These are phyloP conservation scores for Dipteronia sinensis DNA, from an alignment of 345 rosid species.

Conservation along the genomic window DNA sequence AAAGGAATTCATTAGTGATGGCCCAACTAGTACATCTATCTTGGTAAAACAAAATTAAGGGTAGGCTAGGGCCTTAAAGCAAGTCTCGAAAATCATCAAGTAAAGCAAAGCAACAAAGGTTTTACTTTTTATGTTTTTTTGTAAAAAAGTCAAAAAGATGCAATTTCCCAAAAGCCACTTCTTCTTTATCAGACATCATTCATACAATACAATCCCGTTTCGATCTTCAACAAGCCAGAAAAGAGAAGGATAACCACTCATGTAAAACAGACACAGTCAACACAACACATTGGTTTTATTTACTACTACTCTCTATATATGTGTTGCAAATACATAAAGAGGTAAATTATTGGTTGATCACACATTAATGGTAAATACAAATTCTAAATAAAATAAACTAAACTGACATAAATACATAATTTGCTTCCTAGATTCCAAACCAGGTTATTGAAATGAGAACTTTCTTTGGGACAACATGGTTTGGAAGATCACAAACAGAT, in stretches of 20 bases:
- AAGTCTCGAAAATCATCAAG: slow-evolving; percentile 23
- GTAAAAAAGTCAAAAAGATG: slow-evolving; percentile 53
- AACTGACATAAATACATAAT: neutral
- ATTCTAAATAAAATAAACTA: neutral
- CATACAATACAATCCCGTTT: slow-evolving; percentile 22
- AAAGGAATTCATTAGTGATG: slow-evolving; percentile 23
- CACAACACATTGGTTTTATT: neutral
- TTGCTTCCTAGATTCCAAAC: slow-evolving; percentile 40
- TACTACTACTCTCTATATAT: too few relatives aligned
- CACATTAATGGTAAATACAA: too few relatives aligned
- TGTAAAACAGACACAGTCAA: slow-evolving; percentile 7
- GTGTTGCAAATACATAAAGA: too few relatives aligned
- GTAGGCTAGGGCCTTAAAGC: slow-evolving; percentile 15
- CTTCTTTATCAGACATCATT: slow-evolving; percentile 37
- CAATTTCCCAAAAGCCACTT: slow-evolving; percentile 45
- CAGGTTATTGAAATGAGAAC: neutral
- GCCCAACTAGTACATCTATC: slow-evolving; percentile 8
- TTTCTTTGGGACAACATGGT: neutral
- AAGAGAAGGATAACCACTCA: neutral
- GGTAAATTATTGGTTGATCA: too few relatives aligned
- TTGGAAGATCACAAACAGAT: neutral
- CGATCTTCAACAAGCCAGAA: slow-evolving; percentile 11
- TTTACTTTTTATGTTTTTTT: slow-evolving; percentile 32
- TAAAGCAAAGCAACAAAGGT: slow-evolving; percentile 33
- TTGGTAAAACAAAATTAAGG: slow-evolving; percentile 9